phyloP scores from a whole-genome alignment of 106 monocot species.

The Triglochin maritima region DNA sequence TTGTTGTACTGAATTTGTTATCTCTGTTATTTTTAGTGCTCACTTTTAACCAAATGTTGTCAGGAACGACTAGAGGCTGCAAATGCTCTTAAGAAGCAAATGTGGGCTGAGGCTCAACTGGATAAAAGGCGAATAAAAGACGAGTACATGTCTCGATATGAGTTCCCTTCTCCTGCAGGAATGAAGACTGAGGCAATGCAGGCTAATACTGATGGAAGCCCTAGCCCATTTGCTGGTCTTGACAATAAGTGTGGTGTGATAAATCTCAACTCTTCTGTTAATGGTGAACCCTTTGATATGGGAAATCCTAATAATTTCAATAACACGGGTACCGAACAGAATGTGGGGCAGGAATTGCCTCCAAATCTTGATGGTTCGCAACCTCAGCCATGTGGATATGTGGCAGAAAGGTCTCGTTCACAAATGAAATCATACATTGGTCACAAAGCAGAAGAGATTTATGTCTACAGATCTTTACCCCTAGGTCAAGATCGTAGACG shows the following conservation, averaged over 20 bases:
- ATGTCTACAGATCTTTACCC: constrained; percentile 89
- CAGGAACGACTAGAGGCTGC: constrained; percentile 99
- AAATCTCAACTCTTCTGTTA: constrained; percentile 23
- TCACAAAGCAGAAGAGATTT: constrained; percentile 81
- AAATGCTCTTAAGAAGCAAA: constrained; percentile 93
- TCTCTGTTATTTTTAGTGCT: neutral
- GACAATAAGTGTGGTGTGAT: constrained; percentile 34
- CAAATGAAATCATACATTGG: constrained; percentile 83
- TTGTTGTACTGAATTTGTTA: neutral
- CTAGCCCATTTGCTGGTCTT: constrained; percentile 24
- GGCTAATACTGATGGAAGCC: constrained; percentile 34
- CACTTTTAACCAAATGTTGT: constrained; percentile 10
- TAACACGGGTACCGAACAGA: constrained; percentile 37
- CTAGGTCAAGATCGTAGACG: constrained; percentile 94
- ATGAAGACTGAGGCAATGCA: constrained; percentile 40
- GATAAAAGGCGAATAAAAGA: constrained; percentile 93
- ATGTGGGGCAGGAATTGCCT: constrained; percentile 36
- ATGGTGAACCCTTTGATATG: constrained; percentile 27
- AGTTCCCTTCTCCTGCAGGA: constrained; percentile 36
- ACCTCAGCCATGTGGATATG: constrained; percentile 53
- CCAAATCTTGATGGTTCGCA: constrained; percentile 32
- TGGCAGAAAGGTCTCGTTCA: constrained; percentile 67
- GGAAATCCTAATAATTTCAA: constrained; percentile 18
- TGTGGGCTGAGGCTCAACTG: constrained; percentile 92
- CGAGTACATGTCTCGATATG: constrained; percentile 52